Evolutionary conservation across 306 rosid genomes (phyloP), one percentile per base, ranked within the genome.

Genomic region (Vigna angularis): DNA sequence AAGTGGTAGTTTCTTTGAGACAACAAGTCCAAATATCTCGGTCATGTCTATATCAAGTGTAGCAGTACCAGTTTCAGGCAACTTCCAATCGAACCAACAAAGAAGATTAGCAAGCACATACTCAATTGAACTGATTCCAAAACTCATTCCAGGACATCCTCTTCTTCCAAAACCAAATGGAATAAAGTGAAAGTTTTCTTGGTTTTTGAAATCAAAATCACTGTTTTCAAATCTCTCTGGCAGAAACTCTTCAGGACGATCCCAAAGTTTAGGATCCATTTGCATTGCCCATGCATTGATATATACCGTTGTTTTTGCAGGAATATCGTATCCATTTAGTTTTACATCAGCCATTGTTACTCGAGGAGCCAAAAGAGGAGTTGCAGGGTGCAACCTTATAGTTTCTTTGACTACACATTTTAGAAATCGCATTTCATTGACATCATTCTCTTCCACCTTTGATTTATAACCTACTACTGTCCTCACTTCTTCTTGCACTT

Each of bases 401-500:
- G 74, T 72, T 56, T 93, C 96, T 84, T 77, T 90, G 6, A 84
- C 7, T 0, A 88, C 77, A 68, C 86, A 85, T 28, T 88, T 78
- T 64, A 93, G 48, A 75, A 82, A 93, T 0, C 32, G 44, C 94
- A 93, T 91, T 55, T 85, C 28, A 1, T 38, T 70, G 3, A 87
- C 15, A 38, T 89, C 90, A 9, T 58, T n/a, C 24, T 77, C 77
- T 16, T 85, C 90, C 6, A 89, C 50, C 8, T 70, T 79, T 55
- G 75, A 14, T 66, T 85, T 89, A 0, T 58, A 18, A 1, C 88
- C 91, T 9, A 84, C 89, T 10, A 89, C 67, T 28, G 18, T 73
- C 64, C 98, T 87, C 50, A 85, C 81, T 34, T 91, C 96, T 72
- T 88, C 86, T 22, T 89, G 94, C 0, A 69, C 90, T 67, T 85